These are phyloP conservation scores for Cutaneotrichosporon mucoides DNA, from an alignment of 1,284 basidiomycete species.

Conservation along the genomic window DNA sequence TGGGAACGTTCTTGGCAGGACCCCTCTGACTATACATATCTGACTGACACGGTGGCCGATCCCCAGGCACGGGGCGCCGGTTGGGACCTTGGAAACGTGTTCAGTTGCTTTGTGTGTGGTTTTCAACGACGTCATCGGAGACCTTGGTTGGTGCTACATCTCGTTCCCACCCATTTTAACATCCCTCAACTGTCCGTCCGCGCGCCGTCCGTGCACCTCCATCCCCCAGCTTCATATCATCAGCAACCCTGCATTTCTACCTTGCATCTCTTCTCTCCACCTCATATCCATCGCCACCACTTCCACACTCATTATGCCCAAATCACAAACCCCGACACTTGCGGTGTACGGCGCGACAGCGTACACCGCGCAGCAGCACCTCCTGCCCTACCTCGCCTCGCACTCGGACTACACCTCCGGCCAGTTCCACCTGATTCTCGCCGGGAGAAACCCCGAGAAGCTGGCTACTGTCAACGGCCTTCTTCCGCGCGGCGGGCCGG, in stretches of 20 bases:
- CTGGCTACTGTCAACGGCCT: conserved; percentile 27
- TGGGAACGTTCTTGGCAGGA: too few species aligned
- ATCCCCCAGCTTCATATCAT: neutral
- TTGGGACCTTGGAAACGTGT: too few species aligned
- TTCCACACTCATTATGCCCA: neutral
- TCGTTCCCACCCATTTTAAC: too few species aligned
- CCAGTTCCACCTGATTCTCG: conserved; percentile 37
- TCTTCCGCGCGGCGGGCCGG: neutral
- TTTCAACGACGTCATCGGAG: too few species aligned
- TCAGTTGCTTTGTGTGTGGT: too few species aligned
- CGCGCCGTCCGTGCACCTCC: too few species aligned
- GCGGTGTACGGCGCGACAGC: conserved; percentile 46
- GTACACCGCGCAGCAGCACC: conserved; percentile 36
- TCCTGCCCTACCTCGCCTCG: conserved; percentile 38
- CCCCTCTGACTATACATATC: too few species aligned
- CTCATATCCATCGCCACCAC: neutral
- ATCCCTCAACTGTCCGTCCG: too few species aligned
- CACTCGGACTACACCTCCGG: conserved; percentile 26
- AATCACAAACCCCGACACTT: conserved; percentile 26
- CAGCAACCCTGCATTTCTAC: neutral
- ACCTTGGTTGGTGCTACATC: too few species aligned
- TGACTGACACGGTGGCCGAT: too few species aligned
- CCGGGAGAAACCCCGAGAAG: conserved; percentile 37
- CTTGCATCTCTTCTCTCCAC: neutral
- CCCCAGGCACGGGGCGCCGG: too few species aligned